Percentiles rank a stretch among this genome's conserved stretches.
These are phyloP conservation scores for Termitomyces titanicus DNA, from an alignment of 768 basidiomycete species.

Conservation along the genomic window DNA sequence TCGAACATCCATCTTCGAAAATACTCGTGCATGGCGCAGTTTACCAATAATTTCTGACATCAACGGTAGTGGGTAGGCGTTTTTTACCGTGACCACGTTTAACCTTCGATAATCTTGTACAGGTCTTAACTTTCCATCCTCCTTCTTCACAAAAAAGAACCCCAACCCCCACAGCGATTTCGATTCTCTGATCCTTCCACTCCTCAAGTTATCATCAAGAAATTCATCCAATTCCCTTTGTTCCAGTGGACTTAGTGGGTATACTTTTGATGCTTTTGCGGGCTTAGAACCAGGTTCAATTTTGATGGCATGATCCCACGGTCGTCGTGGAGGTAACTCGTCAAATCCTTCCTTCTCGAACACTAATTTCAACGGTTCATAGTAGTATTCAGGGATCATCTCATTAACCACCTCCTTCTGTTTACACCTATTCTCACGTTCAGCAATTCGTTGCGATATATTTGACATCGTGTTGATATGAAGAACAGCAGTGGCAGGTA, in stretches of 20 bases:
- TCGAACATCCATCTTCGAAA: slow-evolving; percentile 35
- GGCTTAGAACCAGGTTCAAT: slow-evolving; percentile 25
- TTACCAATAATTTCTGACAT: slow-evolving; percentile 25
- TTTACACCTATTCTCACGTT: neutral
- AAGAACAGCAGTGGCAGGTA: neutral
- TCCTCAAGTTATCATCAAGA: slow-evolving; percentile 23
- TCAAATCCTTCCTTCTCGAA: slow-evolving; percentile 17
- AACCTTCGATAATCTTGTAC: slow-evolving; percentile 29
- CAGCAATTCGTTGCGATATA: slow-evolving; percentile 1
- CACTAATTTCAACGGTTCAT: neutral
- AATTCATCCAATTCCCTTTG: slow-evolving; percentile 23
- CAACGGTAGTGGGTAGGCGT: slow-evolving; percentile 28
- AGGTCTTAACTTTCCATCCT: slow-evolving; percentile 19
- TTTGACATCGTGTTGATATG: neutral
- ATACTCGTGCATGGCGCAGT: slow-evolving; percentile 20
- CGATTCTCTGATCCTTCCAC: slow-evolving; percentile 19
- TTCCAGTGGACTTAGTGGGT: slow-evolving; percentile 28
- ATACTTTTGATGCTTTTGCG: slow-evolving; percentile 27
- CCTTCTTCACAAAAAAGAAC: slow-evolving; percentile 25
- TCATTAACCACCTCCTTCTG: neutral
- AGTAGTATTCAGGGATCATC: neutral
- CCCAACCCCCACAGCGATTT: slow-evolving; percentile 19
- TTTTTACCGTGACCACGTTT: slow-evolving; percentile 28
- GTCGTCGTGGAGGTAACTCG: slow-evolving; percentile 23
- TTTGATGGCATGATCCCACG: slow-evolving; percentile 36